Evolutionary conservation across 1,284 basidiomycete genomes (phyloP).

Genomic region (Austroboletus novae-zelandiae): DNA sequence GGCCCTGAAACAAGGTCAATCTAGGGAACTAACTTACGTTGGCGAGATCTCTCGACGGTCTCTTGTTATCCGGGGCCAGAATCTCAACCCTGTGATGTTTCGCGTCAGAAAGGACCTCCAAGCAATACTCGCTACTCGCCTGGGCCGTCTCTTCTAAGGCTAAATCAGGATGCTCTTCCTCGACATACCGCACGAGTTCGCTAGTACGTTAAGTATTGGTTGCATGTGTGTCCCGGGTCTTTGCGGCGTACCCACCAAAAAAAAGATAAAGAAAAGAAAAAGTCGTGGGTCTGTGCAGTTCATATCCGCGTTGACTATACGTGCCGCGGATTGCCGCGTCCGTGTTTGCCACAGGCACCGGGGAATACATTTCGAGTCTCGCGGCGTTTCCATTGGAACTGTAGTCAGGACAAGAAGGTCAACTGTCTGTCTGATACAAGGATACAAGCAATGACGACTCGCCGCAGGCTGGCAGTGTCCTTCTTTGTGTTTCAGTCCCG

Average conservation of each 20-base stretch:
- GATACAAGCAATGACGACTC: not conserved
- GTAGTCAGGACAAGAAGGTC: slow-evolving; percentile 14
- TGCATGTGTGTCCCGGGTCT: slow-evolving; percentile 5
- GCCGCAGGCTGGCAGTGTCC: not conserved
- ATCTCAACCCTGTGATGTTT: slow-evolving; percentile 9
- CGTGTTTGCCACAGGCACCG: slow-evolving; percentile 31
- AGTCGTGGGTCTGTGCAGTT: slow-evolving; percentile 17
- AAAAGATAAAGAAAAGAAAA: not conserved
- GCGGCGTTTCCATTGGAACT: slow-evolving; percentile 27
- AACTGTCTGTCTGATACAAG: not conserved
- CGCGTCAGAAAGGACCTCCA: slow-evolving; percentile 2
- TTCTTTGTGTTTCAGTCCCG: not conserved
- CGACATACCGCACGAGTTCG: no score
- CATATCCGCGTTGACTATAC: slow-evolving; percentile 30
- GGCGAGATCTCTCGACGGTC: slow-evolving; percentile 8
- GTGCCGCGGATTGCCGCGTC: slow-evolving; percentile 26
- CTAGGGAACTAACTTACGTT: slow-evolving; percentile 11
- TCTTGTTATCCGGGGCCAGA: slow-evolving; percentile 8
- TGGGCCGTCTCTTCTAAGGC: not conserved
- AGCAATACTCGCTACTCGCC: not conserved
- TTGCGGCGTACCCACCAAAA: slow-evolving; percentile 4
- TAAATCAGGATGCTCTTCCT: slow-evolving; percentile 8
- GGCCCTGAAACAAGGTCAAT: slow-evolving; percentile 34
- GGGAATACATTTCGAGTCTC: slow-evolving; percentile 21
- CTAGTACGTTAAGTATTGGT: not conserved